Evolutionary conservation across 2,329 filamentous ascomycete genomes (phyloP), one percentile per base, ranked within the genome.

Genomic region (Coniella lustricola): DNA sequence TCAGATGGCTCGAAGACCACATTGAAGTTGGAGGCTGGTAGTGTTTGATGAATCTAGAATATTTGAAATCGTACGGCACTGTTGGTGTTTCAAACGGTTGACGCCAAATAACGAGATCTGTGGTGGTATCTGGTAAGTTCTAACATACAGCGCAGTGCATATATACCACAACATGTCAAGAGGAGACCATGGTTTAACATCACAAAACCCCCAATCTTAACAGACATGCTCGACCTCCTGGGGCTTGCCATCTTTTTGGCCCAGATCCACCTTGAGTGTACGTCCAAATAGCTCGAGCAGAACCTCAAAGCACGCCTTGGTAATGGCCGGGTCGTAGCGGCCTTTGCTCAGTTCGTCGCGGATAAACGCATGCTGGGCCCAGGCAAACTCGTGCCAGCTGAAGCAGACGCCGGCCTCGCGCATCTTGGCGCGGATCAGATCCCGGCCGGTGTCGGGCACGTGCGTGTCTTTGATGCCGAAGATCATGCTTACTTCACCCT

Each of bases 281-380:
- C 90, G 74, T 0, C 80, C 82, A 67, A 96, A 96, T 51, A 95
- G 61, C 70, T 96, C 90, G 14, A 93, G 73, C 59, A 96, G 68
- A 65, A 96, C 85, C 73, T 95, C 87, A 62, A 95, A 95, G 70
- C 90, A 95, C 32, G 91, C 79, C 62, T 90, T 91, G 3, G 83
- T 82, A 49, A 96, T 76, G 17, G 87, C 88, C 1, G 90, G 87
- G 63, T 96, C 90, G 61, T 95, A 96, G 21, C 90, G 77, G n/a
- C 90, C 90, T 69, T 95, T 95, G 66, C 85, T 90, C 51, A 93
- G 72, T 71, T 96, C 90, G 61, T 96, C 90, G 16, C 90, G 77
- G 64, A 96, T 94, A 63, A 96, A 96, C 4, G 90, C 90, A 70
- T 95, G 90, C 67, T 95, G 90, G 3, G 90, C 90, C 81, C 88